Evolutionary conservation across 2,329 filamentous ascomycete genomes (phyloP).

Genomic region (Penicillium sp.): DNA sequence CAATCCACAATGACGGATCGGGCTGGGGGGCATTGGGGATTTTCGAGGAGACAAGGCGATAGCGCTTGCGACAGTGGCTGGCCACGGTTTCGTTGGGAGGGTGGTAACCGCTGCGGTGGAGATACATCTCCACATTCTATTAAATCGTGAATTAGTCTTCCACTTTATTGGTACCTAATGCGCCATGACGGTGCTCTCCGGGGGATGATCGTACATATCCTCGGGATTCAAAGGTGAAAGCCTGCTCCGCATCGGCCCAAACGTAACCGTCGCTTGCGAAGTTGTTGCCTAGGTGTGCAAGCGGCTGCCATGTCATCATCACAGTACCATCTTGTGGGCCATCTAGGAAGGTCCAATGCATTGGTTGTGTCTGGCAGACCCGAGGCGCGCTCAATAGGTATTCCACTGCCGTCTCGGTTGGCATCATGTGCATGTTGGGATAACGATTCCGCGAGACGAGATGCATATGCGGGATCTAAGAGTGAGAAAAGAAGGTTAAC

Average conservation of each 20-base stretch:
- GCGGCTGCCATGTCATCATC: conserved; percentile 85
- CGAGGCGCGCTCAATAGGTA: conserved; percentile 82
- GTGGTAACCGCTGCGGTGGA: conserved; percentile 78
- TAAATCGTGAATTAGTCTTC: conserved; percentile 12
- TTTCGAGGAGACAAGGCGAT: conserved; percentile 75
- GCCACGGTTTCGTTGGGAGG: conserved; percentile 71
- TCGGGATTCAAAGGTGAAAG: conserved; percentile 71
- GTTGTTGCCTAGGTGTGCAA: conserved; percentile 67
- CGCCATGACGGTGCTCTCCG: too few species aligned
- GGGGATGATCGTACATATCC: conserved; percentile 59
- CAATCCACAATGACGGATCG: conserved; percentile 84
- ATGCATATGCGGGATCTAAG: conserved; percentile 82
- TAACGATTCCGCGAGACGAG: conserved; percentile 83
- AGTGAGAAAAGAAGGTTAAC: conserved; percentile 13
- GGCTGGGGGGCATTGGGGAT: conserved; percentile 68
- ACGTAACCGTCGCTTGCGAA: conserved; percentile 92
- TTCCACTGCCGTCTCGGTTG: conserved; percentile 75
- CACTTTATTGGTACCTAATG: neutral
- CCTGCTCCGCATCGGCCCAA: conserved; percentile 80
- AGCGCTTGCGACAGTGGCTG: conserved; percentile 78
- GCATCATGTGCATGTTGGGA: conserved; percentile 69
- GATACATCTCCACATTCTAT: conserved; percentile 84
- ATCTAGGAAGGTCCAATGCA: conserved; percentile 92
- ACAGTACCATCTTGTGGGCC: conserved; percentile 79
- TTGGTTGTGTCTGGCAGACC: conserved; percentile 78